These are phyloP conservation scores for Angomonas ambiguus DNA, from an alignment of 208 protist species.

Conservation along the genomic window DNA sequence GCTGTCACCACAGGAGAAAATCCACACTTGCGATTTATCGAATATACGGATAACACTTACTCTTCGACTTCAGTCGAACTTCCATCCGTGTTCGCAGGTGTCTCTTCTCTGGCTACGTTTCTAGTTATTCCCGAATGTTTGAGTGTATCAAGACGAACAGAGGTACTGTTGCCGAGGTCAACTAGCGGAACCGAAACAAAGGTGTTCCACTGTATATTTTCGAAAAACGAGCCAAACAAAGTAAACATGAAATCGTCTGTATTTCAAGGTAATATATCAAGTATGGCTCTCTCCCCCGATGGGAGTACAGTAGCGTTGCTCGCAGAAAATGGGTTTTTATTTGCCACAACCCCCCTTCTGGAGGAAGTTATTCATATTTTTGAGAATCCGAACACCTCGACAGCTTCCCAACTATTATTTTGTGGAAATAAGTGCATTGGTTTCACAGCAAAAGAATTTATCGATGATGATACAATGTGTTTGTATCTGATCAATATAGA, in stretches of 20 bases:
- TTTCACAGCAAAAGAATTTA: background rate
- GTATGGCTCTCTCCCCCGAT: background rate
- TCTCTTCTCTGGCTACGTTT: background rate
- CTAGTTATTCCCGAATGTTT: background rate
- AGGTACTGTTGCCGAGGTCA: conserved; percentile 3
- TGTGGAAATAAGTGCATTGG: conserved; percentile 39
- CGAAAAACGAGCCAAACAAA: background rate
- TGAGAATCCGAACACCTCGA: background rate
- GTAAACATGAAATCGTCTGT: background rate
- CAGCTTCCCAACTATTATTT: conserved; percentile 27
- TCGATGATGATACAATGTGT: conserved; percentile 30
- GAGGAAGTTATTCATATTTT: conserved; percentile 31
- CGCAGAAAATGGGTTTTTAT: conserved; percentile 31
- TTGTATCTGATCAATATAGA: conserved; percentile 41
- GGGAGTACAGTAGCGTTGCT: background rate
- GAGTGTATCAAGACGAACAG: background rate
- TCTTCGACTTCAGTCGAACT: background rate
- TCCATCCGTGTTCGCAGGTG: background rate
- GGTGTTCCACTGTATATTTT: background rate
- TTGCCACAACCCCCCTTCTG: conserved; percentile 43
- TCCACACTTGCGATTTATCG: background rate
- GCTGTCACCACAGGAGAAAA: conserved; percentile 12
- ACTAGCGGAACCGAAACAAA: background rate
- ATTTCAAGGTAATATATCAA: background rate
- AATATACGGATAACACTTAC: conserved; percentile 10